These are phyloP conservation scores for Inga leiocalycina DNA, from an alignment of 306 rosid genomes.

Conservation along the genomic window DNA sequence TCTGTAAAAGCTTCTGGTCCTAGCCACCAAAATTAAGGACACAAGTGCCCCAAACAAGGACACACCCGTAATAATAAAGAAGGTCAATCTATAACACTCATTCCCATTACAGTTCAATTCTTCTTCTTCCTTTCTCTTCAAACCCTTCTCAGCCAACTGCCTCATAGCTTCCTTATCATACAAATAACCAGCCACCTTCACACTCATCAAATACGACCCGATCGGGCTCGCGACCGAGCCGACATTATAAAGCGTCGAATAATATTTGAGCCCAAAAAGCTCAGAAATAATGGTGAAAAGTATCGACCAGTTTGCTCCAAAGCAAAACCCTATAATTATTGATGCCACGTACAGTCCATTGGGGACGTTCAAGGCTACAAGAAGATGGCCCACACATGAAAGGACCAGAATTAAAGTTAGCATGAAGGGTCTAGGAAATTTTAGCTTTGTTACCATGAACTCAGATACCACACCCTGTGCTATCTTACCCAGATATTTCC, in stretches of 20 bases:
- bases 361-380: constrained; percentile 53
- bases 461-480: constrained; percentile 51
- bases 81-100: constrained; percentile 48
- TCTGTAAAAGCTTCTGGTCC: constrained; percentile 55
- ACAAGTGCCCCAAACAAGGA: constrained; percentile 50
- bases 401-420: constrained; percentile 46
- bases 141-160: constrained; percentile 38
- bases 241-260: constrained; percentile 71
- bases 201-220: constrained; percentile 49
- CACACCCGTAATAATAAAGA: constrained; percentile 45
- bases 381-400: constrained; percentile 51
- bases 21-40: constrained; percentile 47
- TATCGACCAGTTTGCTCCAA: constrained; percentile 81
- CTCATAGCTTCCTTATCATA: constrained; percentile 51
- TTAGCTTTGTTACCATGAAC: constrained; percentile 35
- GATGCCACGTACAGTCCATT: constrained; percentile 67
- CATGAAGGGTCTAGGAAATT: constrained; percentile 54
- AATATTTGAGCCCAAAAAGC: constrained; percentile 76
- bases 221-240: constrained; percentile 75
- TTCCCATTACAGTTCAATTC: constrained; percentile 49
- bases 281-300: constrained; percentile 81
- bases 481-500: constrained; percentile 57
- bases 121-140: constrained; percentile 39
- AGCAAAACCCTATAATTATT: constrained; percentile 64
- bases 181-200: constrained; percentile 46